phyloP scores from a whole-genome alignment of 2,329 filamentous ascomycete genomes.

The Penicillium brasilianum region DNA sequence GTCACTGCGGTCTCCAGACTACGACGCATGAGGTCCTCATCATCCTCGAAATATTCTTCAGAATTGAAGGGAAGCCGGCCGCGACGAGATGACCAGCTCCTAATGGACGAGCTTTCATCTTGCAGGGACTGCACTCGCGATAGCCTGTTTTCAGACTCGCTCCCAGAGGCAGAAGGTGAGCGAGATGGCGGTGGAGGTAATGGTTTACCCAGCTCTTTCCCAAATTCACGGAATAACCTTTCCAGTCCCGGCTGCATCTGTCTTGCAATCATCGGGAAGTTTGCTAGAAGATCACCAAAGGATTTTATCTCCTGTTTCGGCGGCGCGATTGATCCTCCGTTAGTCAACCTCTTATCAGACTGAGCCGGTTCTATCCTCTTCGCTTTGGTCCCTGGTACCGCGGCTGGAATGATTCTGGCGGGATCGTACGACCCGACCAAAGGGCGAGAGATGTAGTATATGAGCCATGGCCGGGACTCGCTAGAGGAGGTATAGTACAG shows the following conservation, averaged over 20 bases:
- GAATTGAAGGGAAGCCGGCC: slow-evolving; percentile 59
- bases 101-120: slow-evolving; percentile 44
- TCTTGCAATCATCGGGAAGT: slow-evolving; percentile 92
- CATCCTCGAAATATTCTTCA: slow-evolving; percentile 79
- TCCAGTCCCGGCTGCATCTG: slow-evolving; percentile 96
- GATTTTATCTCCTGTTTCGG: slow-evolving; percentile 87
- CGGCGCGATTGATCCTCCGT: slow-evolving; percentile 44
- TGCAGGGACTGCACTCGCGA: slow-evolving; percentile 41
- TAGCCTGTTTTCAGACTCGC: slow-evolving; percentile 34
- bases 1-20: slow-evolving; percentile 92
- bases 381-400: slow-evolving; percentile 53
- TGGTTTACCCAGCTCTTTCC: slow-evolving; percentile 80
- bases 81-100: slow-evolving; percentile 42
- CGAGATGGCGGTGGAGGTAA: slow-evolving; percentile 71
- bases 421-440: slow-evolving; percentile 84
- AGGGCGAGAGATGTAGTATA: slow-evolving; percentile 94
- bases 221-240: slow-evolving; percentile 87
- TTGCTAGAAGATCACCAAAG: slow-evolving; percentile 85
- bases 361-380: slow-evolving; percentile 29
- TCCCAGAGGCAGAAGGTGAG: slow-evolving; percentile 60
- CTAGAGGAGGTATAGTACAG: slow-evolving; percentile 89
- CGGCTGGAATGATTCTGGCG: slow-evolving; percentile 70
- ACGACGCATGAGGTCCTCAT: slow-evolving; percentile 87
- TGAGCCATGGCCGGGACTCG: slow-evolving; percentile 90
- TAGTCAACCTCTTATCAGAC: slow-evolving; percentile 28